Conservation (phyloP, 2,329 filamentous ascomycete species). For the Monilinia vaccinii-corymbosi region DNA sequence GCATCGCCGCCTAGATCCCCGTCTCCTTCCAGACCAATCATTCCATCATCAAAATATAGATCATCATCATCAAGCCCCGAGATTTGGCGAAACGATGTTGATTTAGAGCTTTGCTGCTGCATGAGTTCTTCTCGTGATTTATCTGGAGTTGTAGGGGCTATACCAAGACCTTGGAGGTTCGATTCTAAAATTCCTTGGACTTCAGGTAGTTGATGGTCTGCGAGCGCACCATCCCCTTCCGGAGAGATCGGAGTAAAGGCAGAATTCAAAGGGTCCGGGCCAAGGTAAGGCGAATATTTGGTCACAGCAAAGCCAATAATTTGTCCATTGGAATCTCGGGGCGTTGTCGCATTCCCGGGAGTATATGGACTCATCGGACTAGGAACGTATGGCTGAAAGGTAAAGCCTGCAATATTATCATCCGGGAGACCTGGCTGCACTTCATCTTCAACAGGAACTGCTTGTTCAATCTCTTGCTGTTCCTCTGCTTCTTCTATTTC, state of each 20-base stretch:
- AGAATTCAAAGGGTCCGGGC: neutral
- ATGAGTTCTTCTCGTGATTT: neutral
- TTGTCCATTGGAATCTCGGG: slow-evolving; percentile 45
- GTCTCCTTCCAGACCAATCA: slow-evolving; percentile 45
- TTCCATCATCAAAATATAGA: slow-evolving; percentile 62
- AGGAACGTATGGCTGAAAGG: slow-evolving; percentile 35
- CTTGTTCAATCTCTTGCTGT: neutral
- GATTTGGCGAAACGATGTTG: slow-evolving; percentile 12
- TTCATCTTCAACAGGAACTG: slow-evolving; percentile 3
- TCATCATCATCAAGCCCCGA: slow-evolving; percentile 25
- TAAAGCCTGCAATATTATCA: slow-evolving; percentile 23
- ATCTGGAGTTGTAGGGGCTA: slow-evolving; percentile 12
- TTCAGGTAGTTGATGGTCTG: neutral
- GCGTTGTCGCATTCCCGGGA: slow-evolving; percentile 40
- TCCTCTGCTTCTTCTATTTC: slow-evolving; percentile 33
- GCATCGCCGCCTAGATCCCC: slow-evolving; percentile 37
- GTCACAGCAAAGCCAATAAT: slow-evolving; percentile 46
- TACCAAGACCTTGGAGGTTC: slow-evolving; percentile 17
- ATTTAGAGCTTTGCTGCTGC: neutral
- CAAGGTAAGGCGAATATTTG: slow-evolving; percentile 23
- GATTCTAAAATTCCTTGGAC: neutral
- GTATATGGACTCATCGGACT: slow-evolving; percentile 44
- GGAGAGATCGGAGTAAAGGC: slow-evolving; percentile 16
- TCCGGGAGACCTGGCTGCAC: slow-evolving; percentile 8
- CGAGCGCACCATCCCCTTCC: slow-evolving; percentile 1